Conservation (phyloP, 164 flowering plant genomes). For the Macadamia integrifolia region DNA sequence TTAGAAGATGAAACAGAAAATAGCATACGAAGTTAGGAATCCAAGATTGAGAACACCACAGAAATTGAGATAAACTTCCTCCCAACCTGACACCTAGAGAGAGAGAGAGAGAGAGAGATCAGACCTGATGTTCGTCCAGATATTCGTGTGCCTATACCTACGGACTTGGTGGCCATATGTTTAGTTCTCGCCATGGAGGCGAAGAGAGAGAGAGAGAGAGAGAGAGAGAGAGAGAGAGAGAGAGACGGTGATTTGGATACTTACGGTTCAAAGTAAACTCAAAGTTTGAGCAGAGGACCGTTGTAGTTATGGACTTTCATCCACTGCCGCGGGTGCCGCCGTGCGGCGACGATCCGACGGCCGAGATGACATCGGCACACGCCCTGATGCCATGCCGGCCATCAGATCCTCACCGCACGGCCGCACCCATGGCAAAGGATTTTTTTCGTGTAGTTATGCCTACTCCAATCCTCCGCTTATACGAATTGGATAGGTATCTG, state of each 20-base stretch:
- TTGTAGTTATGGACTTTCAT: too few species aligned
- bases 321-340: too few species aligned
- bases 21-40: not conserved
- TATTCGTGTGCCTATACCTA: not conserved
- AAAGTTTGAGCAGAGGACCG: too few species aligned
- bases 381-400: too few species aligned
- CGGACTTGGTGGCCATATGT: not conserved
- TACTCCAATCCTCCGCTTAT: too few species aligned
- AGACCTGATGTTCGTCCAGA: not conserved
- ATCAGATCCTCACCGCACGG: too few species aligned
- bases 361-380: too few species aligned
- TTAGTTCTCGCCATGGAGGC: conserved; percentile 10
- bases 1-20: not conserved
- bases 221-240: not conserved
- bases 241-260: not conserved
- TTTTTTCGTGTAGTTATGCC: too few species aligned
- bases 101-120: conserved; percentile 1
- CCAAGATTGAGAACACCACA: not conserved
- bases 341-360: too few species aligned
- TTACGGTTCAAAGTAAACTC: too few species aligned
- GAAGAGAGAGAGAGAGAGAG: not conserved
- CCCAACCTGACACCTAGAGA: not conserved
- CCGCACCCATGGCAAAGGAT: too few species aligned
- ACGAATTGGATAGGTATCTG: too few species aligned
- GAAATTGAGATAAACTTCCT: not conserved